Evolutionary conservation across 441 rosid genomes (phyloP).

Genomic region (Aleurites moluccanus): DNA sequence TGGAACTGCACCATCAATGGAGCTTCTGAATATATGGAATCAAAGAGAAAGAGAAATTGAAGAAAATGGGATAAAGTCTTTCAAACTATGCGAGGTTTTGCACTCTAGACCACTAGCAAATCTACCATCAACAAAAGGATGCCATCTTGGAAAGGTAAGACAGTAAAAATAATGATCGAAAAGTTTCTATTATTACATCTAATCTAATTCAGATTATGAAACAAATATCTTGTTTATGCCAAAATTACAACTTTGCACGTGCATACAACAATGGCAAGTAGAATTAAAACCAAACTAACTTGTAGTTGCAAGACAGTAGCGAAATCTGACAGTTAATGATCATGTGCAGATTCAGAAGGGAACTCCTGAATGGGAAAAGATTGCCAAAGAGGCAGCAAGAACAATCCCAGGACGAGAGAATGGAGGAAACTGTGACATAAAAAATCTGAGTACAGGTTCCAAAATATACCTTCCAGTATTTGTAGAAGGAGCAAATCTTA

Average conservation of each 20-base stretch:
- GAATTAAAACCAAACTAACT: neutral
- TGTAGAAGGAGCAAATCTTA: slow-evolving; percentile 86
- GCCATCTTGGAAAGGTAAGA: slow-evolving; percentile 70
- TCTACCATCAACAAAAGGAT: slow-evolving; percentile 76
- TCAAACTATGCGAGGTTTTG: slow-evolving; percentile 72
- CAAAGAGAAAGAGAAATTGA: slow-evolving; percentile 71
- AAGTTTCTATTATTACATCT: neutral
- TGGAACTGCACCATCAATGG: slow-evolving; percentile 88
- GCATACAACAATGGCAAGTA: neutral
- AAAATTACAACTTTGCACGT: neutral
- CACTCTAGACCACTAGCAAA: slow-evolving; percentile 80
- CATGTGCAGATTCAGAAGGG: slow-evolving; percentile 59
- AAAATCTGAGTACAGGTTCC: slow-evolving; percentile 86
- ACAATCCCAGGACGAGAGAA: slow-evolving; percentile 94
- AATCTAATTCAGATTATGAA: neutral
- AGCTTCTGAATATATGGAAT: slow-evolving; percentile 77
- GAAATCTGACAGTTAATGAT: slow-evolving; percentile 12
- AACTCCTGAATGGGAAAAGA: slow-evolving; percentile 77
- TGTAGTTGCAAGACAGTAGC: neutral
- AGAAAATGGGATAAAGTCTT: slow-evolving; percentile 52
- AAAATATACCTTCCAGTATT: slow-evolving; percentile 86
- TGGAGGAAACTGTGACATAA: slow-evolving; percentile 96
- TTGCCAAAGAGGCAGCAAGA: slow-evolving; percentile 70
- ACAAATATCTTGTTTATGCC: neutral
- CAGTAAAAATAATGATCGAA: too few relatives aligned